These are phyloP conservation scores for Aurinia saxatilis DNA, from an alignment of 345 rosid genomes.

Conservation along the genomic window DNA sequence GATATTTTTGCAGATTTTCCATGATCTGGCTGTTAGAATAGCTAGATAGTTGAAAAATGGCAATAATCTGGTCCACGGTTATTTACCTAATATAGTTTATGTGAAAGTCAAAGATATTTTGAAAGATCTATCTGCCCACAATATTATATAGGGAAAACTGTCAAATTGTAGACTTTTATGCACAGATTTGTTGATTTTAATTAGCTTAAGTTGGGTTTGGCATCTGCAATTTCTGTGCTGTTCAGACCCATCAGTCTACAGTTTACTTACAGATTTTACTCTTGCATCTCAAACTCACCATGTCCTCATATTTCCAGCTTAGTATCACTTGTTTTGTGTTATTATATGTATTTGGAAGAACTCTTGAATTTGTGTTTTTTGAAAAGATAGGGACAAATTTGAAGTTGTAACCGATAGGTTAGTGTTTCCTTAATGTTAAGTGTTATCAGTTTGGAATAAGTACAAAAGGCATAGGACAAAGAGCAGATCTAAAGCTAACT, in stretches of 20 bases:
- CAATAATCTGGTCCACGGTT: conserved; percentile 6
- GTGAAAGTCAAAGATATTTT: conserved; percentile 14
- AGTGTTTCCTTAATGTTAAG: conserved; percentile 9
- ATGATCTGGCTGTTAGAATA: not conserved
- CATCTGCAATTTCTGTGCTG: not conserved
- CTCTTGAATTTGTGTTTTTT: not conserved
- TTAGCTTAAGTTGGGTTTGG: not conserved
- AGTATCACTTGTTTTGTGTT: conserved; percentile 14
- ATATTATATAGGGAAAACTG: conserved; percentile 11
- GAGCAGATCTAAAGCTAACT: conserved; percentile 30
- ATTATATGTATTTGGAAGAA: not conserved
- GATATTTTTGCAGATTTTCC: not conserved
- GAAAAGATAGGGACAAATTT: conserved; percentile 15
- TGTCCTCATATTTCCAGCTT: not conserved
- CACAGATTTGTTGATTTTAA: not conserved
- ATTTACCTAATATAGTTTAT: conserved; percentile 17
- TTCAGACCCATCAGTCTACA: conserved; percentile 13
- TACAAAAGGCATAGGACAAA: conserved; percentile 25
- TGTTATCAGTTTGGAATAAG: conserved; percentile 20
- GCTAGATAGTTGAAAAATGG: conserved; percentile 19
- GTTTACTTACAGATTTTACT: not conserved
- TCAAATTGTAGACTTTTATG: conserved; percentile 24
- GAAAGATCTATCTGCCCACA: conserved; percentile 25
- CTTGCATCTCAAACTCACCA: conserved; percentile 7
- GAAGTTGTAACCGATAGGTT: conserved; percentile 1